Evolutionary conservation across 257 asterid species (phyloP), one percentile per base, ranked within the genome.

Genomic region (Capsicum pubescens): DNA sequence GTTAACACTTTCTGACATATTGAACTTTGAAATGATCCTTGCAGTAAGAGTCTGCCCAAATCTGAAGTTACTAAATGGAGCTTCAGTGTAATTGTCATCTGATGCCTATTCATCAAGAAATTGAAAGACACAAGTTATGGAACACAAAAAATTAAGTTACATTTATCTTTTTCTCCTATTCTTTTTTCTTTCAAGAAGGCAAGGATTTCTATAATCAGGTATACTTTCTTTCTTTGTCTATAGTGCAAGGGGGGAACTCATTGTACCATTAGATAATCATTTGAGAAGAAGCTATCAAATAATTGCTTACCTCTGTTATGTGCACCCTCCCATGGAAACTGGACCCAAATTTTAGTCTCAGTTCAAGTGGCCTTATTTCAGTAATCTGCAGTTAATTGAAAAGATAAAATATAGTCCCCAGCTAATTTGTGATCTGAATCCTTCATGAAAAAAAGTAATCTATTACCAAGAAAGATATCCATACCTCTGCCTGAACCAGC

Each of bases 321-420:
- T 97, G 98, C 76, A 97, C 89, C 85, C 97, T 92, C 86, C 99
- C 99, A 71, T 83, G 91, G 82, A 88, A 87, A 71, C 94, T 95
- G 82, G 97, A 91, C 74, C 98, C 98, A 91, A 97, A 97, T 91
- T 93, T 95, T 77, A 93, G 86, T 88, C 92, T 89, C 78, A 93
- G 86, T 91, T 95, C 99, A 86, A 97, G 91, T 87, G 95, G 98
- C 91, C 89, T 93, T 87, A 88, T 91, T 87, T 95, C 98, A 84
- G 92, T 93, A 85, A 97, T 93, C 99, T 97, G 95, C 79, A 90
- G 86, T 89, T 61, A 83, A 81, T 72, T 16, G 69, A 63, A 63
- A 85, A 58, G 87, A 56, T n/a, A 60, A 44, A 50, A 85, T 15
- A 15, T 55, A 72, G 13, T 12, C 80, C 81, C 69, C 14, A 32